Conservation (phyloP, 352 stramenopile species). For the Phytophthora rubi region DNA sequence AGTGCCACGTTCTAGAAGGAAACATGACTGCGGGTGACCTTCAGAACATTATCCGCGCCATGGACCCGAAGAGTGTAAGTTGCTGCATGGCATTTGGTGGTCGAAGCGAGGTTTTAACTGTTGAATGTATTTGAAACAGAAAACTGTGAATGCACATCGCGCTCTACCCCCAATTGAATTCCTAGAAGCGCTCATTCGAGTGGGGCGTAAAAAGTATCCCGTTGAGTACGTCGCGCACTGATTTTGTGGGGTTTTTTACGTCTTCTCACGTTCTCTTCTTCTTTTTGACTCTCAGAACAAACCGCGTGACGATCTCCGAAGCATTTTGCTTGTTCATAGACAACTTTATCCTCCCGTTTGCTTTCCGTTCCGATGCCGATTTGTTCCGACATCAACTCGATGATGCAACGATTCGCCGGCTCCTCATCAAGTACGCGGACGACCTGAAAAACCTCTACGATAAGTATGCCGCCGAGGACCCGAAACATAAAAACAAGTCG, state of each 20-base stretch:
- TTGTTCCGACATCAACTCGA: constrained; percentile 80
- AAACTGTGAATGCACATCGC: constrained; percentile 50
- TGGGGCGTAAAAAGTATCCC: constrained; percentile 68
- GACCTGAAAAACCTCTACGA: constrained; percentile 65
- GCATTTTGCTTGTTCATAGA: constrained; percentile 78
- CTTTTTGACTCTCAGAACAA: constrained; percentile 35
- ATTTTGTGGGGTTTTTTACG: background rate
- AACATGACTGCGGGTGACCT: constrained; percentile 51
- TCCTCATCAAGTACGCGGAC: constrained; percentile 70
- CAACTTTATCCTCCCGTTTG: constrained; percentile 77
- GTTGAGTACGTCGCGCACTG: constrained; percentile 50
- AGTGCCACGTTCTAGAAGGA: constrained; percentile 72
- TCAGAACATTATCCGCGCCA: constrained; percentile 42
- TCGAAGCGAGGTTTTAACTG: too few relatives aligned
- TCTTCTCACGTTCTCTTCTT: background rate
- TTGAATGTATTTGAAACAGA: constrained; percentile 17
- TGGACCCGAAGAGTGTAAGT: constrained; percentile 61
- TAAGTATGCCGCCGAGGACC: constrained; percentile 57
- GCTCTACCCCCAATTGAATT: constrained; percentile 64
- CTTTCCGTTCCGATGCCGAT: constrained; percentile 75
- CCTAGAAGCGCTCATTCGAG: constrained; percentile 68
- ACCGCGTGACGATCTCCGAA: constrained; percentile 74
- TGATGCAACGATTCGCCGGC: constrained; percentile 60
- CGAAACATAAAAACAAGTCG: constrained; percentile 44
- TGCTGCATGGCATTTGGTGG: background rate